A percentile compares a stretch with the other conserved stretches of the same genome.
Evolutionary conservation across 495 filamentous ascomycete species (phyloP).

Genomic region (Viridothelium virens): DNA sequence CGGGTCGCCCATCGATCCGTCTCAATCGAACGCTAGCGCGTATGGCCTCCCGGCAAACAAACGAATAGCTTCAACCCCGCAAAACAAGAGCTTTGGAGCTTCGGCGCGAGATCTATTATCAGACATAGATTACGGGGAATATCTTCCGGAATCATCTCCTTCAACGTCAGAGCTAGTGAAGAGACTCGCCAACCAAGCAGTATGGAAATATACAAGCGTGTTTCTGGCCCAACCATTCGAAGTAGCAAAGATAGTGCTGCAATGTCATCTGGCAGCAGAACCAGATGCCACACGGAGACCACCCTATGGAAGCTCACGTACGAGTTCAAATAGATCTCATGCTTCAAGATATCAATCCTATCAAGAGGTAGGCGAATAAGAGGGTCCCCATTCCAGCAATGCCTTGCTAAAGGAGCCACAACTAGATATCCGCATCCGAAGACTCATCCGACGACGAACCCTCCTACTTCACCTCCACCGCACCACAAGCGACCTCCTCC

Average conservation of each 20-base stretch:
- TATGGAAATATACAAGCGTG: conserved; percentile 79
- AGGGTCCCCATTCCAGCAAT: not conserved
- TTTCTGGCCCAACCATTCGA: conserved; percentile 92
- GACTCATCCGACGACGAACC: conserved; percentile 55
- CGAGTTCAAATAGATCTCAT: not conserved
- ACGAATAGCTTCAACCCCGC: conserved; percentile 14
- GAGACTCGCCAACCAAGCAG: conserved; percentile 64
- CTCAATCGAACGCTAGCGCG: conserved; percentile 19
- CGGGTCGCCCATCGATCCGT: conserved; percentile 39
- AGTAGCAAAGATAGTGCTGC: conserved; percentile 86
- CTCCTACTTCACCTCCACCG: conserved; percentile 73
- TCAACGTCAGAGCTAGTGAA: conserved; percentile 63
- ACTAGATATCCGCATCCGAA: conserved; percentile 45
- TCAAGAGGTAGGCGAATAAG: not conserved
- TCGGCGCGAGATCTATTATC: conserved; percentile 76
- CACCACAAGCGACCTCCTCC: conserved; percentile 40
- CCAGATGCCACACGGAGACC: conserved; percentile 7
- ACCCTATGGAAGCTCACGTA: not conserved
- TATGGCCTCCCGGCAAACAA: conserved; percentile 19
- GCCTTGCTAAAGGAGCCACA: not conserved
- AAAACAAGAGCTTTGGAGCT: conserved; percentile 49
- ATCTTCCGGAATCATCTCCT: conserved; percentile 67
- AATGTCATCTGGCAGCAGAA: conserved; percentile 34
- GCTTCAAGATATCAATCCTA: conserved; percentile 1
- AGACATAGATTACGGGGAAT: conserved; percentile 83